These are phyloP conservation scores for Orbilia oligospora DNA, from an alignment of 2,329 filamentous ascomycete species.

Conservation along the genomic window DNA sequence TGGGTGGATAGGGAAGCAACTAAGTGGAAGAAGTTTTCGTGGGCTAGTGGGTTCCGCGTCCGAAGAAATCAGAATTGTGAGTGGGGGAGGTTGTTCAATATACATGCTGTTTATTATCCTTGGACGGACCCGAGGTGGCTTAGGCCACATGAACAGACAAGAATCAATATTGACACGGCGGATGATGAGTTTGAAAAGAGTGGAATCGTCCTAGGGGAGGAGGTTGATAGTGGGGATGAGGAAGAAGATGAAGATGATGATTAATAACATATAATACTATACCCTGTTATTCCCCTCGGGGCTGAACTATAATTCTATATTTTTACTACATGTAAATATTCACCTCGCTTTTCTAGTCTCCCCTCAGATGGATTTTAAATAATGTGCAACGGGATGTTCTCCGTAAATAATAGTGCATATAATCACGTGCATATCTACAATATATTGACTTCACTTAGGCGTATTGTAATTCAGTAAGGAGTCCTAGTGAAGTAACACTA, in stretches of 20 bases:
- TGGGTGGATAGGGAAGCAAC: conserved; percentile 2
- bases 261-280: too few species aligned
- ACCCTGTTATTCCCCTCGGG: too few species aligned
- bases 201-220: not conserved
- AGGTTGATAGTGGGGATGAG: not conserved
- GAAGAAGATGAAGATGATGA: not conserved
- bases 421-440: too few species aligned
- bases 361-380: too few species aligned
- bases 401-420: too few species aligned
- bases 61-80: not conserved
- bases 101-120: not conserved
- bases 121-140: not conserved
- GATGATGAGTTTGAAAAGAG: not conserved
- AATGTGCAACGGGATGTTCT: too few species aligned
- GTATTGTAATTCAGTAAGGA: too few species aligned
- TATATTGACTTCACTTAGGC: too few species aligned
- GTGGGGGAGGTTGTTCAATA: not conserved
- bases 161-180: not conserved
- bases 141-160: not conserved
- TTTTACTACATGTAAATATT: too few species aligned
- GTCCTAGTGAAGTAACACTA: too few species aligned
- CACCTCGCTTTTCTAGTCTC: too few species aligned
- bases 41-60: not conserved
- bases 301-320: too few species aligned
- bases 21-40: not conserved